These are phyloP conservation scores for Fusarium austroafricanum DNA, from an alignment of 2,329 filamentous ascomycete species.

Conservation along the genomic window DNA sequence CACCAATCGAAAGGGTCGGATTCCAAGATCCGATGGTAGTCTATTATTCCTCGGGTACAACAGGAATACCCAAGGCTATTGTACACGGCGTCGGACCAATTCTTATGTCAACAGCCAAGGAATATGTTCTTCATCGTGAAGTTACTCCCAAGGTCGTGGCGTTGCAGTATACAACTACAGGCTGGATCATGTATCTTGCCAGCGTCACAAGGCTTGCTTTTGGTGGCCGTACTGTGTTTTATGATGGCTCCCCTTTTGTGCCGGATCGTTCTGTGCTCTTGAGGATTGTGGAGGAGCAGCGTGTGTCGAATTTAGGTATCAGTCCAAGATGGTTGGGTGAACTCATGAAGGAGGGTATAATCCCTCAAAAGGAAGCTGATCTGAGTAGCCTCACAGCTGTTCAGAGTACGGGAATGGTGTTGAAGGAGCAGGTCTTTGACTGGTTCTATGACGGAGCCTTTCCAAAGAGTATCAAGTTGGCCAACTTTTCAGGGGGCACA, in stretches of 20 bases:
- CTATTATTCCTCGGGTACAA: constrained; percentile 84
- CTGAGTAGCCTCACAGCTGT: constrained; percentile 71
- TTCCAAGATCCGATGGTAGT: constrained; percentile 83
- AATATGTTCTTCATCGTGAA: constrained; percentile 65
- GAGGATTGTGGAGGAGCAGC: constrained; percentile 69
- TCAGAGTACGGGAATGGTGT: constrained; percentile 83
- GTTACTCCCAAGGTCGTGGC: constrained; percentile 54
- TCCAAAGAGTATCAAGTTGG: constrained; percentile 72
- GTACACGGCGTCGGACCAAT: constrained; percentile 79
- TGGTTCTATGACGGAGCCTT: constrained; percentile 83
- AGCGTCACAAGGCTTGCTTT: constrained; percentile 68
- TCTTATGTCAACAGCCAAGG: constrained; percentile 67
- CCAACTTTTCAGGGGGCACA: constrained; percentile 81
- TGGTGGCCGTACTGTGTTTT: constrained; percentile 75
- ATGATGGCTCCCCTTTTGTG: constrained; percentile 84
- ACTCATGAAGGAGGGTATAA: constrained; percentile 71
- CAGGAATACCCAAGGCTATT: constrained; percentile 86
- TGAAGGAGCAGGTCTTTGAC: constrained; percentile 80
- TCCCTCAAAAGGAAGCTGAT: constrained; percentile 71
- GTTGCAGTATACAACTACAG: constrained; percentile 73
- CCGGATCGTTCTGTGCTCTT: constrained; percentile 75
- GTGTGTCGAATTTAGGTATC: constrained; percentile 78
- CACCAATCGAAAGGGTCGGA: constrained; percentile 68
- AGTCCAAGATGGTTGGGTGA: constrained; percentile 83
- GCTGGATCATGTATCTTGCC: constrained; percentile 89